A percentile compares a stretch with the other conserved stretches of the same genome.
Conservation (phyloP, 2,329 filamentous ascomycete genomes). For the Acarospora socialis region DNA sequence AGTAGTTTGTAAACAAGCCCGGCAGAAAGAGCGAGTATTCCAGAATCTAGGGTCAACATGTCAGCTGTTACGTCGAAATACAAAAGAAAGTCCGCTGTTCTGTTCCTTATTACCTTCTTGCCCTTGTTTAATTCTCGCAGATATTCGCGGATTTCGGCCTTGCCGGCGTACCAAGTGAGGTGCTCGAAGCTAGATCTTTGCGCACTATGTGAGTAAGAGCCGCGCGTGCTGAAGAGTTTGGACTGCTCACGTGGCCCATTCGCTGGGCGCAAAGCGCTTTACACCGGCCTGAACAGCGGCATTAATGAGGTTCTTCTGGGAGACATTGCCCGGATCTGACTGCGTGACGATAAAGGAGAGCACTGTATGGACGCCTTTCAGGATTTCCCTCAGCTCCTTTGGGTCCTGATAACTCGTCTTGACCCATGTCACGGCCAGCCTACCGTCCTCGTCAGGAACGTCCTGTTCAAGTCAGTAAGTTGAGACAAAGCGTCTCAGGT, state of each 20-base stretch:
- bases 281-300: slow-evolving; percentile 26
- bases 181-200: slow-evolving; percentile 21
- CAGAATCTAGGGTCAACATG: slow-evolving; percentile 30
- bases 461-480: slow-evolving; percentile 14
- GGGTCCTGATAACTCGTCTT: slow-evolving; percentile 33
- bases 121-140: slow-evolving; percentile 37
- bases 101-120: slow-evolving; percentile 24
- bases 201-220: slow-evolving; percentile 1
- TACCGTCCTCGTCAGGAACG: slow-evolving; percentile 8
- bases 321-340: slow-evolving; percentile 11
- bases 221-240: not conserved
- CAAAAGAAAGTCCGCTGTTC: not conserved
- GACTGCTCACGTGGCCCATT: slow-evolving; percentile 18
- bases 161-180: slow-evolving; percentile 37
- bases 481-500: no score
- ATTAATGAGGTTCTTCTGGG: slow-evolving; percentile 27
- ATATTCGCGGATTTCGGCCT: slow-evolving; percentile 36
- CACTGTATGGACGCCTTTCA: slow-evolving; percentile 38
- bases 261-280: slow-evolving; percentile 29
- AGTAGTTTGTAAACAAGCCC: slow-evolving; percentile 41
- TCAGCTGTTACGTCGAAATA: not conserved
- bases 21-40: slow-evolving; percentile 45
- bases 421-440: no score
- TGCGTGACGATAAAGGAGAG: slow-evolving; percentile 34
- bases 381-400: slow-evolving; percentile 21